These are phyloP conservation scores for Paxillus involutus DNA, from an alignment of 768 basidiomycete species.

Conservation along the genomic window DNA sequence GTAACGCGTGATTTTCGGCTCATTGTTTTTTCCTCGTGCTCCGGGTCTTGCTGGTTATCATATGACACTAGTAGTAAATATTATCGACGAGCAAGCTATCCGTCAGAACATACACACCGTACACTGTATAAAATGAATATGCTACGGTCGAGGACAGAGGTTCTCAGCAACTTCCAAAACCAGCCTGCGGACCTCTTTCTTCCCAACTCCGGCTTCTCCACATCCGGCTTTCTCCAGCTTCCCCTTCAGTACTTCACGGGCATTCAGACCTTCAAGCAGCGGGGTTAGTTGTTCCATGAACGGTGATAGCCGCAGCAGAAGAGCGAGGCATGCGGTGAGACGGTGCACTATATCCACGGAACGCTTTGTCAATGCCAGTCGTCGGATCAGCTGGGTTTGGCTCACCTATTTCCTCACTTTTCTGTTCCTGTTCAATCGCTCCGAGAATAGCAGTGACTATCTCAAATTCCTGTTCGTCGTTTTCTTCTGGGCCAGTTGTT, in stretches of 20 bases:
- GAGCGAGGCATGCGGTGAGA: slow-evolving; percentile 73
- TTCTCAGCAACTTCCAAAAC: slow-evolving; percentile 60
- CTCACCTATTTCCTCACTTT: slow-evolving; percentile 81
- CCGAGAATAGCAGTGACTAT: slow-evolving; percentile 81
- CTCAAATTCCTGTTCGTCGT: slow-evolving; percentile 87
- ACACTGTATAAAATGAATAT: background rate
- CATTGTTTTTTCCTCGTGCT: background rate
- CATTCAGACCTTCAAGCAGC: slow-evolving; percentile 72
- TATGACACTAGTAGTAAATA: too few species aligned
- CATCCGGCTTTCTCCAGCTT: slow-evolving; percentile 58
- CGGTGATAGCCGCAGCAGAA: slow-evolving; percentile 76
- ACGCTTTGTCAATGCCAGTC: background rate
- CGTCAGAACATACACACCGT: too few species aligned
- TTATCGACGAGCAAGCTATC: too few species aligned
- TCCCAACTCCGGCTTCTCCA: slow-evolving; percentile 50
- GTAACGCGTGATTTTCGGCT: background rate
- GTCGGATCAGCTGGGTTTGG: slow-evolving; percentile 4
- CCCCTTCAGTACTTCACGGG: slow-evolving; percentile 50
- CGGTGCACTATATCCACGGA: slow-evolving; percentile 62
- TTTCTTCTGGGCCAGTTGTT: slow-evolving; percentile 43
- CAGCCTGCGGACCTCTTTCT: slow-evolving; percentile 66
- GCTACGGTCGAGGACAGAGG: slow-evolving; percentile 30
- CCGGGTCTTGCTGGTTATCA: background rate
- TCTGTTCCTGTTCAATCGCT: slow-evolving; percentile 67
- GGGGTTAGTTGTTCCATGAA: slow-evolving; percentile 54